These are phyloP conservation scores for Sodiomyces alkalinus DNA, from an alignment of 2,329 filamentous ascomycete species.

Conservation along the genomic window DNA sequence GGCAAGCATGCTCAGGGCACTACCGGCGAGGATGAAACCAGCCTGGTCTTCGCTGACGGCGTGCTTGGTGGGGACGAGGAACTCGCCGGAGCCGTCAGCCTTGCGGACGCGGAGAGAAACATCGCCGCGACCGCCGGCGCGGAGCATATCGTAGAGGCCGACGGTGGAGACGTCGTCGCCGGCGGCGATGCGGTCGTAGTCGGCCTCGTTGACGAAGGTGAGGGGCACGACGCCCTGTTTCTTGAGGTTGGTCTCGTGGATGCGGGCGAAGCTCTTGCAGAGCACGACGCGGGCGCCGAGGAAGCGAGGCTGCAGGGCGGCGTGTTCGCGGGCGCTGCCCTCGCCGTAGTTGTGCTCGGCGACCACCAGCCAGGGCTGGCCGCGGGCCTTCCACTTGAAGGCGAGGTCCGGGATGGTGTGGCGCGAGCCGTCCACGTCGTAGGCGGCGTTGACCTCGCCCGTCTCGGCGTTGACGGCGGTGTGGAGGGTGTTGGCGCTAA, in stretches of 20 bases:
- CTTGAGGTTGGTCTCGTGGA: slow-evolving; percentile 93
- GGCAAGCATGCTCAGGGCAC: slow-evolving; percentile 79
- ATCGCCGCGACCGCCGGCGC: slow-evolving; percentile 60
- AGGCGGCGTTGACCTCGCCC: slow-evolving; percentile 80
- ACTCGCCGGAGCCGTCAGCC: slow-evolving; percentile 45
- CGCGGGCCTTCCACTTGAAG: slow-evolving; percentile 62
- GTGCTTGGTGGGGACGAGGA: slow-evolving; percentile 67
- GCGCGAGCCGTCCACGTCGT: slow-evolving; percentile 64
- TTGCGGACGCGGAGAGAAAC: slow-evolving; percentile 55
- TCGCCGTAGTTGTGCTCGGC: slow-evolving; percentile 97
- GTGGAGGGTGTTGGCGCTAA: slow-evolving; percentile 92
- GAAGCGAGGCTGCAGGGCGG: slow-evolving; percentile 80
- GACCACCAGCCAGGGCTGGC: slow-evolving; percentile 78
- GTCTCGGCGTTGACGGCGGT: slow-evolving; percentile 87
- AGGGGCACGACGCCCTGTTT: slow-evolving; percentile 94
- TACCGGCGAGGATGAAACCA: slow-evolving; percentile 82
- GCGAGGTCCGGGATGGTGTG: slow-evolving; percentile 80
- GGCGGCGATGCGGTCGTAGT: slow-evolving; percentile 72
- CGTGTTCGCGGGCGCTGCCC: slow-evolving; percentile 78
- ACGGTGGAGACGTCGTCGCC: slow-evolving; percentile 73
- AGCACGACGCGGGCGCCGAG: slow-evolving; percentile 74
- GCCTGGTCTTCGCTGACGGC: slow-evolving; percentile 83
- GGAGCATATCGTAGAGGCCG: slow-evolving; percentile 70
- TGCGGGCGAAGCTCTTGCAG: slow-evolving; percentile 76
- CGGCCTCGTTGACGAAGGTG: slow-evolving; percentile 74